Evolutionary conservation across 192 early-diverging fungal species (phyloP), one percentile per base, ranked within the genome.

Genomic region (Cetraspora pellucida): DNA sequence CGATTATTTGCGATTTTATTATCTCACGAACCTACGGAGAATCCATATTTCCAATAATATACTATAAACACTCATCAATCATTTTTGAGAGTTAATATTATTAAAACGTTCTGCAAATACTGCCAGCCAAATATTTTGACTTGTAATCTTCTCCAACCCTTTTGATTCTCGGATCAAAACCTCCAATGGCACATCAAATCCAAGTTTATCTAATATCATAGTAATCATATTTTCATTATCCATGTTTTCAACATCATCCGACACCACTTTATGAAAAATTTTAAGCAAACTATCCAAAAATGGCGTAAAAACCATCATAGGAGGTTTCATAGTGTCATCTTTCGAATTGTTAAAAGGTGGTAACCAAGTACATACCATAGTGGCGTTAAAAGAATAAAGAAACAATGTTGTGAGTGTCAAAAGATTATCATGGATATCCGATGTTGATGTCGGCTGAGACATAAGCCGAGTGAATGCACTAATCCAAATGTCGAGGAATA

Each of bases 181-280:
- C 14, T 65, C 63, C 19, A 65, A 65, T 17, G 63, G 63, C n/a
- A 65, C 14, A 19, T 65, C 63, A 65, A 65, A 65, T 65, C 63
- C 63, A 10, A 65, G 31, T 65, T 65, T 65, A 65, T 65, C 63
- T 10, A 65, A 44, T 37, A 65, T 65, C 19, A 65, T 44, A 3
- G 28, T 19, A 65, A 65, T 65, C 3, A 65, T 37, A 44, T 4
- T 10, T 65, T 65, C 63, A 65, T 37, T 65, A 44, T 19, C 19
- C n/a, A 19, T 43, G 7, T 19, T 65, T 61, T 30, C 59, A 4
- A 28, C 59, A 65, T 65, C 31, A 65, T 65, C 31, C 14, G 43
- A 65, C 31, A 37, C 9, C 10, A 65, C 4, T 43, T 65, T 65
- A 19, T 17, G 50, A 65, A 65, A 65, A 31, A 44, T 44, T 43